Percentiles rank a stretch among this genome's conserved stretches.
Conservation (phyloP, 176 grass and related monocot genomes). For the Musa beccarii region DNA sequence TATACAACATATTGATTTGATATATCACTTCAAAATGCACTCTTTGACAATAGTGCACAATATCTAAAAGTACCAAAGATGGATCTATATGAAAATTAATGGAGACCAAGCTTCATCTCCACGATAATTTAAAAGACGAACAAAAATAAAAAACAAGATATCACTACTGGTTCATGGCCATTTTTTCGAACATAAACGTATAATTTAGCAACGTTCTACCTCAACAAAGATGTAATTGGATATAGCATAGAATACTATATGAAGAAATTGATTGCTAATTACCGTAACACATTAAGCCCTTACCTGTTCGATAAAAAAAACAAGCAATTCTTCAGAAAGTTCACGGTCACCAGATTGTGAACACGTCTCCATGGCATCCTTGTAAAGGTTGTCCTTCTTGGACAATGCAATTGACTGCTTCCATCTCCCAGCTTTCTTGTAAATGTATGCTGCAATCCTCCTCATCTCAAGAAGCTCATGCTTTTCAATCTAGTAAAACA, state of each 20-base stretch:
- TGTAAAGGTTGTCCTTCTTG: slow-evolving; percentile 95
- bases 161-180: background rate
- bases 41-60: too few species aligned
- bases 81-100: too few species aligned
- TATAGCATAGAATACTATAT: background rate
- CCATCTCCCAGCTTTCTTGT: slow-evolving; percentile 97
- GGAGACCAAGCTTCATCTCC: too few species aligned
- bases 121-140: too few species aligned
- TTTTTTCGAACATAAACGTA: background rate
- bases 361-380: slow-evolving; percentile 97
- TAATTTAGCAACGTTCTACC: background rate
- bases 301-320: slow-evolving; percentile 98
- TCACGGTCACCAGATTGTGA: slow-evolving; percentile 86
- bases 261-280: background rate
- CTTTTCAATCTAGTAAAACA: slow-evolving; percentile 66
- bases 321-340: slow-evolving; percentile 80
- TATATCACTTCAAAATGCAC: too few species aligned
- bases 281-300: slow-evolving; percentile 7
- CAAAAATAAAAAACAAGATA: too few species aligned
- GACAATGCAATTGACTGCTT: slow-evolving; percentile 85
- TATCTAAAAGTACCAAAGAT: too few species aligned
- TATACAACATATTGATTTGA: too few species aligned
- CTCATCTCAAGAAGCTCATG: slow-evolving; percentile 98
- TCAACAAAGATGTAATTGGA: background rate
- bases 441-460: slow-evolving; percentile 92